Evolutionary conservation across 2,329 filamentous ascomycete species (phyloP).

Genomic region (Penicillium vulpinum): DNA sequence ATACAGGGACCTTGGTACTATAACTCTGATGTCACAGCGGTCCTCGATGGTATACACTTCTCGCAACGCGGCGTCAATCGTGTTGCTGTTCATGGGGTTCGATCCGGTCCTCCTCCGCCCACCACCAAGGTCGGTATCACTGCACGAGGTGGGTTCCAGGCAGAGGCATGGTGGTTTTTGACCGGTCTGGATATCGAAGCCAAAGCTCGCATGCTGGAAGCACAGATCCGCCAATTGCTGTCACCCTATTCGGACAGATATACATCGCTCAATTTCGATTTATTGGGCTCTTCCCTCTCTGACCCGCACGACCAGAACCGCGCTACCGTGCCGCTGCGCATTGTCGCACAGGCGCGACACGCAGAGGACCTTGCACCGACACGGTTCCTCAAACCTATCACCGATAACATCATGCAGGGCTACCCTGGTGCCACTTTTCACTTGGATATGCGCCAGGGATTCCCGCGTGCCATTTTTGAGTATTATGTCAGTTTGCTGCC

Average conservation of each 20-base stretch:
- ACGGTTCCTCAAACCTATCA: constrained; percentile 38
- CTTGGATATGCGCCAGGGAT: constrained; percentile 35
- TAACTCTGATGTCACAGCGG: constrained; percentile 58
- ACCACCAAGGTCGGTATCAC: constrained; percentile 55
- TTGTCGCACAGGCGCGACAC: constrained; percentile 49
- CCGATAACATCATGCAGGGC: constrained; percentile 44
- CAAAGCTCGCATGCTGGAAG: constrained; percentile 49
- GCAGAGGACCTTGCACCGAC: constrained; percentile 36
- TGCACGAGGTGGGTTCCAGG: constrained; percentile 49
- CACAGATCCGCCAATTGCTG: constrained; percentile 45
- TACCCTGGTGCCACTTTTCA: constrained; percentile 41
- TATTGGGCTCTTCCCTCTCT: constrained; percentile 30
- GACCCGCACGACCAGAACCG: constrained; percentile 45
- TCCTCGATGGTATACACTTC: constrained; percentile 54
- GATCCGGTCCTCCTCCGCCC: constrained; percentile 47
- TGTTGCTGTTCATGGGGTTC: constrained; percentile 50
- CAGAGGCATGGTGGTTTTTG: constrained; percentile 48
- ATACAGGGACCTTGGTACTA: constrained; percentile 58
- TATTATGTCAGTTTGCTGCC: constrained; percentile 33
- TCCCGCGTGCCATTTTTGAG: constrained; percentile 36
- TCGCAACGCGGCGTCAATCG: constrained; percentile 53
- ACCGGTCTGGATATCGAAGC: constrained; percentile 47
- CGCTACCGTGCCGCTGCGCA: constrained; percentile 43
- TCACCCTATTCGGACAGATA: constrained; percentile 34
- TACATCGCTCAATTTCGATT: constrained; percentile 33